These are phyloP conservation scores for Fusarium sarcochroum DNA, from an alignment of 2,329 filamentous ascomycete genomes.

Conservation along the genomic window DNA sequence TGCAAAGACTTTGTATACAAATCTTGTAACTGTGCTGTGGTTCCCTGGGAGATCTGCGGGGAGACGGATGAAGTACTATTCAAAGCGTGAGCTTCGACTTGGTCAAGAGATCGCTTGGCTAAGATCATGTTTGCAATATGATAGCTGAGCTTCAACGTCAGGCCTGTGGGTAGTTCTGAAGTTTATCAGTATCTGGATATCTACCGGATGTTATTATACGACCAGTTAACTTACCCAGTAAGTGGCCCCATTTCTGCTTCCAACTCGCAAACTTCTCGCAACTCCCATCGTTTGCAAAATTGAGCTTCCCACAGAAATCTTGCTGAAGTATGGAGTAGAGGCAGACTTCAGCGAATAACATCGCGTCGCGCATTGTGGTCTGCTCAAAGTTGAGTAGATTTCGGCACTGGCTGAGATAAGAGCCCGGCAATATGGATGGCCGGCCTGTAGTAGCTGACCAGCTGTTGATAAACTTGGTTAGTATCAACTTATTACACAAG, in stretches of 20 bases:
- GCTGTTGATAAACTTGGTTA: conserved; percentile 36
- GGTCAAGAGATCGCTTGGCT: conserved; percentile 25
- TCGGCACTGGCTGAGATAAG: conserved; percentile 58
- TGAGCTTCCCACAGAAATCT: conserved; percentile 49
- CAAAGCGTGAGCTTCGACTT: conserved; percentile 12
- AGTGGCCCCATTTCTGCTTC: conserved; percentile 38
- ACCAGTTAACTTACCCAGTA: conserved; percentile 20
- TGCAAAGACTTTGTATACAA: conserved; percentile 15
- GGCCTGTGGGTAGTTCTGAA: conserved; percentile 20
- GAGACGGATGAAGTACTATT: conserved; percentile 9
- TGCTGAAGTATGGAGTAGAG: conserved; percentile 56
- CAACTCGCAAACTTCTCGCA: conserved; percentile 23
- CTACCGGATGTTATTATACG: too few species aligned
- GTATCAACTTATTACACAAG: background rate
- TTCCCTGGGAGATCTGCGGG: conserved; percentile 3
- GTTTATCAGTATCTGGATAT: background rate
- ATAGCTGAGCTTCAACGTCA: conserved; percentile 25
- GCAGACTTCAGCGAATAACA: conserved; percentile 58
- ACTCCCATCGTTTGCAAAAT: conserved; percentile 41
- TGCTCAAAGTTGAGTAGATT: conserved; percentile 58
- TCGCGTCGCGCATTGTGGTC: conserved; percentile 58
- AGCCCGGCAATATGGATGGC: conserved; percentile 55
- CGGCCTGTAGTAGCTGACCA: conserved; percentile 59
- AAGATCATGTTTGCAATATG: conserved; percentile 29
- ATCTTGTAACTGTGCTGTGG: conserved; percentile 10